Evolutionary conservation across 352 stramenopile species (phyloP).

Genomic region (Phytopythium sindhum): DNA sequence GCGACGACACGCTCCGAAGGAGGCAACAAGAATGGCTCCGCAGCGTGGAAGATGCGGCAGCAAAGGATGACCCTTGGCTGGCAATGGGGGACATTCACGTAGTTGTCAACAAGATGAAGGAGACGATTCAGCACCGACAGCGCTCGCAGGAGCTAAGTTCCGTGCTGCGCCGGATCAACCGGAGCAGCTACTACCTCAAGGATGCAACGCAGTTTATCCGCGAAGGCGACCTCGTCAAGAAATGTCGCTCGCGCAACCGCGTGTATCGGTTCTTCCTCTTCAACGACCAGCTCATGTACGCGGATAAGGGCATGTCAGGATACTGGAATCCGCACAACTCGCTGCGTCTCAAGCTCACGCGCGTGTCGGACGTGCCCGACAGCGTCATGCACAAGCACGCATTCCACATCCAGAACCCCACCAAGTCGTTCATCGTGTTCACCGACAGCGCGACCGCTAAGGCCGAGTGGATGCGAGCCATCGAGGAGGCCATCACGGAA

Average conservation of each 20-base stretch:
- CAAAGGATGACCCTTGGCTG: constrained; percentile 67
- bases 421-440: constrained; percentile 85
- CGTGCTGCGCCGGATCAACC: constrained; percentile 89
- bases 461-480: constrained; percentile 77
- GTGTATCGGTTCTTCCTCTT: constrained; percentile 88
- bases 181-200: constrained; percentile 90
- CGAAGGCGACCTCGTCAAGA: constrained; percentile 94
- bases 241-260: constrained; percentile 86
- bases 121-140: constrained; percentile 81
- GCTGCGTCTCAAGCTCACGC: constrained; percentile 76
- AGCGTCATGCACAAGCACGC: constrained; percentile 68
- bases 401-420: constrained; percentile 83
- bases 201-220: constrained; percentile 93
- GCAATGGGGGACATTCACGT: constrained; percentile 89
- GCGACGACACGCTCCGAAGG: not conserved
- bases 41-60: constrained; percentile 62
- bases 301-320: constrained; percentile 73
- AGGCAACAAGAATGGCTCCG: constrained; percentile 36
- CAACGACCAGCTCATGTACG: constrained; percentile 84
- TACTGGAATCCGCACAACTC: constrained; percentile 86
- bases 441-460: constrained; percentile 64
- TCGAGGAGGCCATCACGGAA: constrained; percentile 72
- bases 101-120: constrained; percentile 88
- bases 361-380: constrained; percentile 74
- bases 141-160: constrained; percentile 81